Evolutionary conservation across 257 asterid genomes (phyloP).

Genomic region (Salvia miltiorrhiza): DNA sequence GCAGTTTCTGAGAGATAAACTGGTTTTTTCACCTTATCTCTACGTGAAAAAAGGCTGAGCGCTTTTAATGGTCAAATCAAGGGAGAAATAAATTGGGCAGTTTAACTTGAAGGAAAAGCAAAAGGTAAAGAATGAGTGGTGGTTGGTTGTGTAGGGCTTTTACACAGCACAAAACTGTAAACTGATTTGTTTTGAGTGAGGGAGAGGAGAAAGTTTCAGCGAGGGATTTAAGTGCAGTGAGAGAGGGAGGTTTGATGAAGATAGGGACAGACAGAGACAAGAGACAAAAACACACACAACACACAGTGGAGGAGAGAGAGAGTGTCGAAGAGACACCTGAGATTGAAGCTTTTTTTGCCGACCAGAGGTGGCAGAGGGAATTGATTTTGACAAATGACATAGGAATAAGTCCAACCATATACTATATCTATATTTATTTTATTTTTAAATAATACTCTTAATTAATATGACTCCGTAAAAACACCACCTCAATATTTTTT

Average conservation of each 20-base stretch:
- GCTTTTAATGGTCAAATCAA: constrained; percentile 12
- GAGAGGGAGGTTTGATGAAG: constrained; percentile 7
- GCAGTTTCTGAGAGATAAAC: background rate
- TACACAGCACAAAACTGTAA: constrained; percentile 25
- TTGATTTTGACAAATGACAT: constrained; percentile 33
- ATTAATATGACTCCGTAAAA: too few species aligned
- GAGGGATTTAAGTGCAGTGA: constrained; percentile 10
- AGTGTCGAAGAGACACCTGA: constrained; percentile 30
- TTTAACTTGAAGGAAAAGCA: constrained; percentile 18
- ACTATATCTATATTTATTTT: background rate
- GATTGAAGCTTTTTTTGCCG: constrained; percentile 34
- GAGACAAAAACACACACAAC: constrained; percentile 26
- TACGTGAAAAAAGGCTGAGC: background rate
- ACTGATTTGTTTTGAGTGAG: constrained; percentile 15
- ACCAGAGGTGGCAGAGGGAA: constrained; percentile 39
- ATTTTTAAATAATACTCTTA: too few species aligned
- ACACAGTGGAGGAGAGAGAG: constrained; percentile 4
- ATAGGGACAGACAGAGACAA: constrained; percentile 25
- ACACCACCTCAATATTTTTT: too few species aligned
- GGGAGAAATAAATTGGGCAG: background rate
- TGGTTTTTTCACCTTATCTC: constrained; percentile 10
- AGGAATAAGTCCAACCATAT: background rate
- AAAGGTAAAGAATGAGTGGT: constrained; percentile 17
- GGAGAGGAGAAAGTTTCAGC: constrained; percentile 4
- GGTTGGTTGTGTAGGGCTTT: constrained; percentile 30